phyloP scores from a whole-genome alignment of 345 rosid genomes.

The Brassica carinata region DNA sequence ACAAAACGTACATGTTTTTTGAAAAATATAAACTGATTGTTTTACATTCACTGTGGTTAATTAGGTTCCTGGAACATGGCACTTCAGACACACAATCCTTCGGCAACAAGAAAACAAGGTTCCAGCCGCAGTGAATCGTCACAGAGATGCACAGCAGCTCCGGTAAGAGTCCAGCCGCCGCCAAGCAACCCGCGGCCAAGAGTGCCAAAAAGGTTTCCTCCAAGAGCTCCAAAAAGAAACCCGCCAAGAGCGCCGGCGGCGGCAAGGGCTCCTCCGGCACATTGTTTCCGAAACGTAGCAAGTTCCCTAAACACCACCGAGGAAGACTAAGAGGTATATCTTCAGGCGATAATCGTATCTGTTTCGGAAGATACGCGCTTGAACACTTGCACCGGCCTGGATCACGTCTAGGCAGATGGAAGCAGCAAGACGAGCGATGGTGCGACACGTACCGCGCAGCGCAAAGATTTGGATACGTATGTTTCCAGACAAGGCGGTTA shows the following conservation, averaged over 20 bases:
- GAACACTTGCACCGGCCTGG: conserved; percentile 26
- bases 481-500: not conserved
- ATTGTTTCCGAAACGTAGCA: not conserved
- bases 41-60: not conserved
- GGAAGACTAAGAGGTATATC: conserved; percentile 34
- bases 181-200: not conserved
- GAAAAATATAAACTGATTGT: not conserved
- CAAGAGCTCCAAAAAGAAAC: not conserved
- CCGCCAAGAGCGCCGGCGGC: not conserved
- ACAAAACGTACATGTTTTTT: not conserved
- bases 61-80: conserved; percentile 94
- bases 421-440: conserved; percentile 1
- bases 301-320: not conserved
- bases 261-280: not conserved
- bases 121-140: conserved; percentile 61
- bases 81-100: conserved; percentile 87
- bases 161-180: not conserved
- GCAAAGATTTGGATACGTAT: not conserved
- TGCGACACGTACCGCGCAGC: not conserved
- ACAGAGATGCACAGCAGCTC: conserved; percentile 69
- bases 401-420: conserved; percentile 29
- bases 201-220: not conserved
- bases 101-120: conserved; percentile 84
- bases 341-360: not conserved
- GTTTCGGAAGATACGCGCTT: conserved; percentile 26